A percentile compares a stretch with the other conserved stretches of the same genome.
These are phyloP conservation scores for Saccharomycopsis fibuligera DNA, from an alignment of 805 yeast species.

Conservation along the genomic window DNA sequence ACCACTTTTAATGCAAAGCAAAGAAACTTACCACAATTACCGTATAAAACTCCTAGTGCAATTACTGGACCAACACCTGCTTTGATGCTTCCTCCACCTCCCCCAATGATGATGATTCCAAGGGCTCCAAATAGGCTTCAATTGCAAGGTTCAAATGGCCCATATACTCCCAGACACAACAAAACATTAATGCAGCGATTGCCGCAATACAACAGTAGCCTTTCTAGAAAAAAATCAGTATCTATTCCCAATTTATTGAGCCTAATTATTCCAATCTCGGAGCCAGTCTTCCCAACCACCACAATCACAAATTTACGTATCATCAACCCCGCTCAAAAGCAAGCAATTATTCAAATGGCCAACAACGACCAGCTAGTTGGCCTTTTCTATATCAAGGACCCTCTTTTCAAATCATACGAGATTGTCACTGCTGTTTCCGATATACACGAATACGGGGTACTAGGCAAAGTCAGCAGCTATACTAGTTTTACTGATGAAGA, in stretches of 20 bases:
- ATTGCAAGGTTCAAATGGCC: too few species aligned
- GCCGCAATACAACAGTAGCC: too few species aligned
- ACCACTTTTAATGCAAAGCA: too few species aligned
- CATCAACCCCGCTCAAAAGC: slow-evolving; percentile 19
- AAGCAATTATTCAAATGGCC: slow-evolving; percentile 18
- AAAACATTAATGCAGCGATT: too few species aligned
- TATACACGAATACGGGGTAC: slow-evolving; percentile 16
- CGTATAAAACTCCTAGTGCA: too few species aligned
- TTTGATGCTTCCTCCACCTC: too few species aligned
- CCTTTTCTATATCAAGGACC: slow-evolving; percentile 17
- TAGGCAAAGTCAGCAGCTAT: slow-evolving; percentile 11
- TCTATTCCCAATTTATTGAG: neutral
- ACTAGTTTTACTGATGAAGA: slow-evolving; percentile 5
- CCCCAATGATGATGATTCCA: too few species aligned
- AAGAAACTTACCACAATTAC: too few species aligned
- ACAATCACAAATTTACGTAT: slow-evolving; percentile 14
- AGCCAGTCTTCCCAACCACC: slow-evolving; percentile 19
- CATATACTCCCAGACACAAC: too few species aligned
- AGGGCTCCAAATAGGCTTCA: too few species aligned
- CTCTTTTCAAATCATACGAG: slow-evolving; percentile 13
- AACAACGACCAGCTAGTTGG: slow-evolving; percentile 15
- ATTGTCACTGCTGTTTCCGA: slow-evolving; percentile 12
- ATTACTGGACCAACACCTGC: too few species aligned
- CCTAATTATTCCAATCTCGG: slow-evolving; percentile 3
- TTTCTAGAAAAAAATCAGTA: neutral